Conservation (phyloP, 2,329 filamentous ascomycete species). For the Alternaria arbusti region DNA sequence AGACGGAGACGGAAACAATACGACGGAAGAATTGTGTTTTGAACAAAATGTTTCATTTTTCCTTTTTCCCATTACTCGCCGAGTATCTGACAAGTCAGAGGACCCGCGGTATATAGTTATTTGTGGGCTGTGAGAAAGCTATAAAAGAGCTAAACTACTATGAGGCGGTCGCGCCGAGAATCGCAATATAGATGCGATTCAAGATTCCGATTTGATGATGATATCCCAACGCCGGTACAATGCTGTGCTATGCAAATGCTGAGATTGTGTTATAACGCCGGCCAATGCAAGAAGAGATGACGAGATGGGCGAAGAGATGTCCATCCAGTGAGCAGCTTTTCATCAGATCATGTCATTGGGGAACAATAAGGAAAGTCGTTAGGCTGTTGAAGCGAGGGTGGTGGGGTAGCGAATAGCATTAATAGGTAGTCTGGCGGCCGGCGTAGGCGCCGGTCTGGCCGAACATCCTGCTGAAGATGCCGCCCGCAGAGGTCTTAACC, state of each 20-base stretch:
- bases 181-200: constrained; percentile 6
- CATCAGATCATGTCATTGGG: constrained; percentile 15
- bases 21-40: background rate
- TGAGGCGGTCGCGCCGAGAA: constrained; percentile 1
- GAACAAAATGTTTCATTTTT: constrained; percentile 7
- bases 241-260: constrained; percentile 14
- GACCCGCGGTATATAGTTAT: background rate
- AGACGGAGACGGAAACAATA: background rate
- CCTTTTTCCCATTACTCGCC: constrained; percentile 17
- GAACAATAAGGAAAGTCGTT: constrained; percentile 21
- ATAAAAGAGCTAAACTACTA: background rate
- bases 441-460: constrained; percentile 35
- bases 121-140: background rate
- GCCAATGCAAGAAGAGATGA: constrained; percentile 8
- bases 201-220: constrained; percentile 1
- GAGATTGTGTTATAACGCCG: constrained; percentile 7
- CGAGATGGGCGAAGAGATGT: constrained; percentile 13
- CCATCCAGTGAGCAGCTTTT: constrained; percentile 18
- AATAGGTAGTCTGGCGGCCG: constrained; percentile 39
- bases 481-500: constrained; percentile 43
- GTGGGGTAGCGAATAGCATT: constrained; percentile 33
- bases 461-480: constrained; percentile 50
- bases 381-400: constrained; percentile 29
- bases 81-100: background rate
- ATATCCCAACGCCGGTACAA: constrained; percentile 13